Conservation (phyloP, 2,329 filamentous ascomycete species). For the Trichoderma sp. region DNA sequence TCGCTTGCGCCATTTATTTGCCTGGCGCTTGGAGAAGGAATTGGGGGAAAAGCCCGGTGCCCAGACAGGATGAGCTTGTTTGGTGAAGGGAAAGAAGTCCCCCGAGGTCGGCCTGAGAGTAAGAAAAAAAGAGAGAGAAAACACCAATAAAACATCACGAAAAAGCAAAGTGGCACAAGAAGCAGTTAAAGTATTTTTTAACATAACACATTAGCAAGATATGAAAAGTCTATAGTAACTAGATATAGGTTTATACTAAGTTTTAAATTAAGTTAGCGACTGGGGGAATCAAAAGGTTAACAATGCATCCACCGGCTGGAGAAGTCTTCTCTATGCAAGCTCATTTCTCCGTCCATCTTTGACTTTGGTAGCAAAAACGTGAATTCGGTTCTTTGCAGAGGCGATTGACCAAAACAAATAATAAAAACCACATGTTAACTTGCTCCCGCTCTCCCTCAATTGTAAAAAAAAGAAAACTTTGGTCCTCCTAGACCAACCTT, state of each 20-base stretch:
- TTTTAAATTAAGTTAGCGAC: slow-evolving; percentile 25
- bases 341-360: slow-evolving; percentile 12
- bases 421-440: slow-evolving; percentile 13
- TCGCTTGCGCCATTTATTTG: slow-evolving; percentile 18
- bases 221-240: slow-evolving; percentile 25
- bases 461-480: slow-evolving; percentile 4
- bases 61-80: no score
- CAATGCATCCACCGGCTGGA: slow-evolving; percentile 24
- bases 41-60: background rate
- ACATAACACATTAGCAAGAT: slow-evolving; percentile 23
- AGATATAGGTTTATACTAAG: slow-evolving; percentile 23
- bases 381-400: background rate
- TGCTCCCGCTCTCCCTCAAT: slow-evolving; percentile 15
- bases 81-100: background rate
- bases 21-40: background rate
- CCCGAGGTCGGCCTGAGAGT: background rate
- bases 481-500: slow-evolving; percentile 23
- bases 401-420: background rate
- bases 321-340: slow-evolving; percentile 8
- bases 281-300: slow-evolving; percentile 25
- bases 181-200: background rate
- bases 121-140: background rate
- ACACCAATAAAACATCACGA: background rate
- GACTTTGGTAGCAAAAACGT: slow-evolving; percentile 19
- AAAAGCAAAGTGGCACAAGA: background rate